Percentiles rank a stretch among this genome's conserved stretches.
Conservation (phyloP, 768 basidiomycete species). For the Cyathus striatus region DNA sequence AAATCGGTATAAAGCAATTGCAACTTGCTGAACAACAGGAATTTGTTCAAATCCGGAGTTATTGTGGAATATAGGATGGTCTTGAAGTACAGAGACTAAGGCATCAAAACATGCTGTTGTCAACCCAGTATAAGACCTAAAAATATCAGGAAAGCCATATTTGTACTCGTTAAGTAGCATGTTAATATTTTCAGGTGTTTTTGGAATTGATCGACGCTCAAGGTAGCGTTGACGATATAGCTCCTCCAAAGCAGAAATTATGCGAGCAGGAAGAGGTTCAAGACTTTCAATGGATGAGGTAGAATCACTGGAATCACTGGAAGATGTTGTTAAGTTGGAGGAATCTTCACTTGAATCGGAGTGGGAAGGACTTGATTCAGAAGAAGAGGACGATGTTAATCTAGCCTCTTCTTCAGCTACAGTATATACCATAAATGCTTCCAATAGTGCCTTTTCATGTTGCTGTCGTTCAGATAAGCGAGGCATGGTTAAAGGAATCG, state of each 20-base stretch:
- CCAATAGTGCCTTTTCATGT: not conserved
- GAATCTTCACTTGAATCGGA: not conserved
- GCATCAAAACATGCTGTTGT: conserved; percentile 15
- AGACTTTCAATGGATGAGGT: not conserved
- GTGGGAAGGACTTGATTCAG: not conserved
- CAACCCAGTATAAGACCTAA: conserved; percentile 14
- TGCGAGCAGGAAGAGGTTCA: not conserved
- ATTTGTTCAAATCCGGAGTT: conserved; percentile 19
- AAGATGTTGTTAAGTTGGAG: not conserved
- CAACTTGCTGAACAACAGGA: conserved; percentile 24
- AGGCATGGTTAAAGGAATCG: too few species aligned
- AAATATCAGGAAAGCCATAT: conserved; percentile 7
- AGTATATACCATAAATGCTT: not conserved
- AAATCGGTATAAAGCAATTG: conserved; percentile 30
- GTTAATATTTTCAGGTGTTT: not conserved
- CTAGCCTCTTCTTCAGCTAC: not conserved
- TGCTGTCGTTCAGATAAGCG: not conserved
- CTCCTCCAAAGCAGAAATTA: not conserved
- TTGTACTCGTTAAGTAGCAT: not conserved
- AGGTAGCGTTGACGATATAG: not conserved
- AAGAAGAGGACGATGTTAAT: too few species aligned
- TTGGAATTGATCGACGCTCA: not conserved
- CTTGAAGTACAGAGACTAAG: conserved; percentile 11
- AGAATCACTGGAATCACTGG: not conserved
- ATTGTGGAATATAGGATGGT: conserved; percentile 20